Base-by-base conservation (phyloP, 345 rosid species). In the Theobroma cacao region DNA sequence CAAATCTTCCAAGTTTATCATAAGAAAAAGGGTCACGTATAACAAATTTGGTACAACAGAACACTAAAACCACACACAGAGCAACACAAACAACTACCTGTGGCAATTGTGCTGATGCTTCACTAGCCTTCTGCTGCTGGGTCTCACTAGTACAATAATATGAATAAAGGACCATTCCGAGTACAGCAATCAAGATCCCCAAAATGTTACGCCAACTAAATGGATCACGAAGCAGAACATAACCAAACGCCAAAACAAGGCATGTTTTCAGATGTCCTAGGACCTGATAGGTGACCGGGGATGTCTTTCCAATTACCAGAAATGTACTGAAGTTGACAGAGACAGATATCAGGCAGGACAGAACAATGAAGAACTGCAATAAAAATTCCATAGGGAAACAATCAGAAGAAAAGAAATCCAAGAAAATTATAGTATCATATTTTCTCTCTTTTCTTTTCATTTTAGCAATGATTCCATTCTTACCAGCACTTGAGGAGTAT, bases 261-360 rank as follows among this genome's bases (percentile, higher is more conserved):
- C 99, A 97, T 69, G 99, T 97, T 86, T 97, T 97, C 58, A 97
- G 87, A 87, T 97, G 99, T 63, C 99, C 99, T n/a, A 97, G 90
- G 67, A 97, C 99, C 83, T 97, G 99, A 86, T 97, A 97, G 47
- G 99, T 94, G 76, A 97, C 99, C 2, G 99, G 99, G 81, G 99
- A 97, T 76, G 99, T 97, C 87, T 97, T 97, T 78, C 99, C 99
- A 47, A 97, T 97, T 18, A 97, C 99, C 80, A 97, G 85, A 85
- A 97, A 97, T 34, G 99, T 97, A 85, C 99, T 97, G 86, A 97
- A 97, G 94, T 97, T 97, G 73, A 97, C 99, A 62, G 98, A 97
- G 64, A 97, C 99, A 38, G 99, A 94, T 86, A 97, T 97, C 88
- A 97, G 76, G 88, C 99, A 97, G 78, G 99, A 97, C 22, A 97